These are phyloP conservation scores for Raffaelea ambrosiae DNA, from an alignment of 2,329 filamentous ascomycete species.

Conservation along the genomic window DNA sequence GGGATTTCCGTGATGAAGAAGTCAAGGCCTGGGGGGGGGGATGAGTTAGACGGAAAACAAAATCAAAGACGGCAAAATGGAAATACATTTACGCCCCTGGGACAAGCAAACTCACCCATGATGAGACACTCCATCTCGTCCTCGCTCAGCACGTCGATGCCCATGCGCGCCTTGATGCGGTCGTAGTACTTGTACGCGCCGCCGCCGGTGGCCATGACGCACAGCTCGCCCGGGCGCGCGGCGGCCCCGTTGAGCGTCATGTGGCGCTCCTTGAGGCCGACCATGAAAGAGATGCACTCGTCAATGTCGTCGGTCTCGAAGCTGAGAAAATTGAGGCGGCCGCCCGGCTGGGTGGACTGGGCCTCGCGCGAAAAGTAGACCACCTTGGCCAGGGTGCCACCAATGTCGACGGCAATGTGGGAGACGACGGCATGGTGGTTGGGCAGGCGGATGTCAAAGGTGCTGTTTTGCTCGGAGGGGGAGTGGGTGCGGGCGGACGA, in stretches of 20 bases:
- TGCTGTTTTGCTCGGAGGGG: conserved; percentile 51
- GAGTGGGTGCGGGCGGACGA: conserved; percentile 10
- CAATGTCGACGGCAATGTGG: conserved; percentile 96
- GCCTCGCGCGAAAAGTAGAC: conserved; percentile 94
- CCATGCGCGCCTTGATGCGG: conserved; percentile 71
- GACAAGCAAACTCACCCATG: conserved; percentile 69
- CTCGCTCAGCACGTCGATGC: conserved; percentile 81
- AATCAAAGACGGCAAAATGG: too few species aligned
- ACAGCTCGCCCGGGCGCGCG: conserved; percentile 63
- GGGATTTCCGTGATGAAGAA: conserved; percentile 99
- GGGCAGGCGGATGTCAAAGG: conserved; percentile 88
- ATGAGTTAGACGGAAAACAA: neutral
- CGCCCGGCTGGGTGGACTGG: conserved; percentile 69
- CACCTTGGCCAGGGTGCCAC: conserved; percentile 88
- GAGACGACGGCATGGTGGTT: conserved; percentile 93
- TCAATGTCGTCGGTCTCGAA: conserved; percentile 96
- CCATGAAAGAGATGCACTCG: conserved; percentile 87
- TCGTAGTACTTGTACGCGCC: conserved; percentile 97
- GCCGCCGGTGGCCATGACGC: conserved; percentile 91
- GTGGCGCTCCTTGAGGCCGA: conserved; percentile 75
- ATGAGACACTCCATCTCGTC: conserved; percentile 99
- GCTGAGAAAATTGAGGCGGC: conserved; percentile 86
- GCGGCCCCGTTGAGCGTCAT: conserved; percentile 58
- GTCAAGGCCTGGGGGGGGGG: conserved; percentile 69
- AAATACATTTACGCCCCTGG: too few species aligned